Evolutionary conservation across 2,329 filamentous ascomycete species (phyloP), one percentile per base, ranked within the genome.

Genomic region (Colletotrichum sp.): DNA sequence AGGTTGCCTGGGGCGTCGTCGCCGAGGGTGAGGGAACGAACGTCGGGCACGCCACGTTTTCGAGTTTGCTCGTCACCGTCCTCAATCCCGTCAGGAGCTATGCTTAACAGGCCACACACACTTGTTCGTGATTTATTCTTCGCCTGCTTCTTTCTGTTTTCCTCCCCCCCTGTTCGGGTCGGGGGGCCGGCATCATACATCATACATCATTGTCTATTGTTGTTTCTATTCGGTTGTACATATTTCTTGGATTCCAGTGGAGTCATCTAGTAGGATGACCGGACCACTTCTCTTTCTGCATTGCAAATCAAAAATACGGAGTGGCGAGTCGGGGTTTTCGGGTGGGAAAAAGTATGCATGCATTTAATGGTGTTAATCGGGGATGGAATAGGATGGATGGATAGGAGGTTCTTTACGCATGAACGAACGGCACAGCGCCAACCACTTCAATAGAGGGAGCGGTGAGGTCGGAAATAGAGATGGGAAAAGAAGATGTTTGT

Each of bases 1-100:
- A 79, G 31, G 79, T 89, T 9, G 79, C 80, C 33, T 90, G 86
- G 86, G 87, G 88, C 4, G 85, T 87, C 36, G 83, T 88, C 36
- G 78, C 81, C 33, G 83, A 85, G 66, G 82, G 82, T 7, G 76
- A 79, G 3, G 84, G 82, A 15, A 81, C 82, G 72, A 79, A 81
- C 34, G 81, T 84, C 43, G 84, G 85, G 13, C 85, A 87, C 51
- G 86, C 86, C 70, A 83, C 83, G 5, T 89, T 87, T 75, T 85
- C 86, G 29, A 82, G 81, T 8, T 80, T 80, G n/a, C 78, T 78
- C 21, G 78, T 83, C 2, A 80, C 79, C 12, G 75, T 78, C 21
- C 76, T 87, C 31, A 83, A 84, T 67, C 79, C 79, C 6, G 79
- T 79, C 51, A 81, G 80, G 70, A 81, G 81, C 72, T 87, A 87